Base-by-base conservation (phyloP, 306 rosid genomes). In the Arachis stenosperma region DNA sequence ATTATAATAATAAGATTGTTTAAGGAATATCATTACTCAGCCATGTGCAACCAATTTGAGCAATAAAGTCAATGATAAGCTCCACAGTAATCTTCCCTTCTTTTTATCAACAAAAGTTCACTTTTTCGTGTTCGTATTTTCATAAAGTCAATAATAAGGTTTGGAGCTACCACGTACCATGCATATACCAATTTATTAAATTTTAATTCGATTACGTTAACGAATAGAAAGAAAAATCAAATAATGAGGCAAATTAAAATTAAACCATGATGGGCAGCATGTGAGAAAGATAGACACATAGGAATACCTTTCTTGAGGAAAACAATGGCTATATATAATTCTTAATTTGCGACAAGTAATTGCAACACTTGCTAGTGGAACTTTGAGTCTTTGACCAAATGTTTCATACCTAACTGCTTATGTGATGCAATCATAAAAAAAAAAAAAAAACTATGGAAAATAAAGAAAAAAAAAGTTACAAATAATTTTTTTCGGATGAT, bases 1-100 rank as follows among this genome's bases (percentile, higher is more conserved):
- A 47, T 7, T 75, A 70, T 75, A 79, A 79, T 67, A 74, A 80
- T 53, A 41, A 33, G 64, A 43, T 74, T 54, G 57, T 77, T 85
- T 69, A 65, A 75, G 72, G 81, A 81, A 84, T 79, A 77, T 86
- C 52, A 84, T 84, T 77, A 82, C 81, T 73, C 78, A 63, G 44
- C 90, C 90, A 86, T 86, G 90, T 86, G 90, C 88, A 30, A 67
- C 86, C 86, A 81, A 73, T 76, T 79, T 79, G 75, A 69, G 81
- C 76, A 75, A 81, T 61, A 76, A 81, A 84, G 79, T 76, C 81
- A 84, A 79, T 84, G 84, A 86, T 81, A 81, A 78, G 90, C 75
- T 81, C 84, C 86, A 81, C 83, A 74, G 83, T 75, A 33, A 81
- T 75, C 77, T 74, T 77, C 80, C 40, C 79, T 57, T 75, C 76